These are phyloP conservation scores for Pinus taeda DNA, from an alignment of 75 land plant genomes.

Conservation along the genomic window DNA sequence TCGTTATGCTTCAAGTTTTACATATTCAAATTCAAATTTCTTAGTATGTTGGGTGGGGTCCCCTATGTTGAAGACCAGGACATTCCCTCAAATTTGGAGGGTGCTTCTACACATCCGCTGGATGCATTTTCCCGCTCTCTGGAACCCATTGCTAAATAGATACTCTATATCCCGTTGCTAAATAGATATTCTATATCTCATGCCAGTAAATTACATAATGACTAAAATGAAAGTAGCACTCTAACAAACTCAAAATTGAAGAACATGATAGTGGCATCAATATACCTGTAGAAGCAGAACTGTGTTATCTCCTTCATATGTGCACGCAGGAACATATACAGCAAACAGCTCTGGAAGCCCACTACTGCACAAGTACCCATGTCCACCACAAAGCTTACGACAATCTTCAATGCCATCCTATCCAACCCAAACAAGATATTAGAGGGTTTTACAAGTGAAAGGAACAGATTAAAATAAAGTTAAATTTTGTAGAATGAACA, in stretches of 20 bases:
- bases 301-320: conserved; percentile 95
- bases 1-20: too few relatives aligned
- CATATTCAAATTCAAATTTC: too few relatives aligned
- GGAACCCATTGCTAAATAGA: neutral
- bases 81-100: too few relatives aligned
- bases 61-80: too few relatives aligned
- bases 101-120: too few relatives aligned
- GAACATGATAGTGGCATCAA: neutral
- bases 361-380: conserved; percentile 94
- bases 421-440: neutral
- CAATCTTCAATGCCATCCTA: conserved; percentile 99
- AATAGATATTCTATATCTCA: neutral
- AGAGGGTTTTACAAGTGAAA: neutral
- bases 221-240: neutral
- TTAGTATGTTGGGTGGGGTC: too few relatives aligned
- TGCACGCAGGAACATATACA: conserved; percentile 96
- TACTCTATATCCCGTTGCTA: neutral
- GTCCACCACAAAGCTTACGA: conserved; percentile 98
- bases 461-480: conserved; percentile 1
- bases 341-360: conserved; percentile 98
- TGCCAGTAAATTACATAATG: neutral
- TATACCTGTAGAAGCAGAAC: conserved; percentile 87
- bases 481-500: neutral
- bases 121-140: too few relatives aligned
- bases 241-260: neutral